phyloP scores from a whole-genome alignment of 345 rosid genomes.

The Capsella bursapastoris region DNA sequence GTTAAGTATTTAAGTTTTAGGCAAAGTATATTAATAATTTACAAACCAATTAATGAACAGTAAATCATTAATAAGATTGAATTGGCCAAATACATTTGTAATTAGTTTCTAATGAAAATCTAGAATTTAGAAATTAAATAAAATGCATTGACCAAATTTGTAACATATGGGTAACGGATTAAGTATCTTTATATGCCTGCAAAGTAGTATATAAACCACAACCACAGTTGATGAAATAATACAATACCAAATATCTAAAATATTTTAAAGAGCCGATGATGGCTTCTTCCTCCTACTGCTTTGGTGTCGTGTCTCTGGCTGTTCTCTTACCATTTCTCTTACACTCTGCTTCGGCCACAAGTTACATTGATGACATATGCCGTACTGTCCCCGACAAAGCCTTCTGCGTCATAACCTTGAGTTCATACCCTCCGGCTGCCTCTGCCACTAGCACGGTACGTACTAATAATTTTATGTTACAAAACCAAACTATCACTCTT shows the following conservation, averaged over 20 bases:
- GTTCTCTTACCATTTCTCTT: not conserved
- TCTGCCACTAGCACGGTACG: conserved; percentile 25
- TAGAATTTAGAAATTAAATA: not conserved
- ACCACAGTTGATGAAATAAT: not conserved
- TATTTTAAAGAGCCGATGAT: conserved; percentile 1
- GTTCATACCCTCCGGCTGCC: conserved; percentile 5
- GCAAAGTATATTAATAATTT: too few species aligned
- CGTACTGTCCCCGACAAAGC: not conserved
- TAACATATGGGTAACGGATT: not conserved
- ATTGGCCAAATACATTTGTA: too few species aligned
- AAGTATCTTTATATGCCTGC: not conserved
- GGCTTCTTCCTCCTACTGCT: not conserved
- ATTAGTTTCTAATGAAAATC: not conserved
- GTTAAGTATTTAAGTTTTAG: too few species aligned
- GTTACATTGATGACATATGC: not conserved
- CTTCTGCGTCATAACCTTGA: conserved; percentile 34
- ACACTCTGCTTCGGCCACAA: conserved; percentile 1
- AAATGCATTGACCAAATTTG: not conserved
- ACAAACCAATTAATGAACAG: too few species aligned
- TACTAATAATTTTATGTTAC: not conserved
- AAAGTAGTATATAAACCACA: conserved; percentile 5
- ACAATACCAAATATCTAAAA: conserved; percentile 12
- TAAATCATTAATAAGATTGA: too few species aligned
- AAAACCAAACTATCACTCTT: not conserved
- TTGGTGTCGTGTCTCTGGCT: not conserved